Evolutionary conservation across 176 grass and related monocot species (phyloP).

Genomic region (Bothriochloa decipiens): DNA sequence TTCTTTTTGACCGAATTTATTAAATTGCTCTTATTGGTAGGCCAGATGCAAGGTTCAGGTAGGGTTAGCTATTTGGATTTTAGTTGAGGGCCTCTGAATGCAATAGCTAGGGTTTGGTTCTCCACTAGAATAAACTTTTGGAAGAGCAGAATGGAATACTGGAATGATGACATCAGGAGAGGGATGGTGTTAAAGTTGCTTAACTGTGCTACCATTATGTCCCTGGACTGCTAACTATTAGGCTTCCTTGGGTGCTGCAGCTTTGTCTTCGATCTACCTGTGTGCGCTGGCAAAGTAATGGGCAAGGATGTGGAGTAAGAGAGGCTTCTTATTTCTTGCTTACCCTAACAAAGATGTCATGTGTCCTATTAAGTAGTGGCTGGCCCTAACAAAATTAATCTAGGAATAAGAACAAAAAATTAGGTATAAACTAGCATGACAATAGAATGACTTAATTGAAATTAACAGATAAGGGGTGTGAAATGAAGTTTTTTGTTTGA

Average conservation of each 20-base stretch:
- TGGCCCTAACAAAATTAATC: background rate
- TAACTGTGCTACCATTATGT: background rate
- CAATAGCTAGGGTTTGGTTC: slow-evolving; percentile 14
- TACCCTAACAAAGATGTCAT: background rate
- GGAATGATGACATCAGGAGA: slow-evolving; percentile 1
- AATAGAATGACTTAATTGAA: background rate
- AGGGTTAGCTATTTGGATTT: background rate
- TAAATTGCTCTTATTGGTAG: background rate
- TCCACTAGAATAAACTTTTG: slow-evolving; percentile 9
- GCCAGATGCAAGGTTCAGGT: slow-evolving; percentile 1
- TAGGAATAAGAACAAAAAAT: background rate
- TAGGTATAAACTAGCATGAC: background rate
- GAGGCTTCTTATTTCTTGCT: background rate
- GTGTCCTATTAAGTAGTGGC: background rate
- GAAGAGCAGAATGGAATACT: slow-evolving; percentile 10
- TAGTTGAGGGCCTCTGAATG: background rate
- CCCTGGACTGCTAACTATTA: background rate
- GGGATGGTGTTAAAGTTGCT: background rate
- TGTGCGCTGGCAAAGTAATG: background rate
- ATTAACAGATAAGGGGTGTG: background rate
- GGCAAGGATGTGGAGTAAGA: background rate
- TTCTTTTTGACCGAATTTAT: slow-evolving; percentile 13
- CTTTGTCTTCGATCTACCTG: background rate
- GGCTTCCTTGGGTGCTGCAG: background rate
- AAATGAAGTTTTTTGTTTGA: background rate